A percentile compares a stretch with the other conserved stretches of the same genome.
Conservation (phyloP, 148 eudicot genomes). For the Cornus kousa region DNA sequence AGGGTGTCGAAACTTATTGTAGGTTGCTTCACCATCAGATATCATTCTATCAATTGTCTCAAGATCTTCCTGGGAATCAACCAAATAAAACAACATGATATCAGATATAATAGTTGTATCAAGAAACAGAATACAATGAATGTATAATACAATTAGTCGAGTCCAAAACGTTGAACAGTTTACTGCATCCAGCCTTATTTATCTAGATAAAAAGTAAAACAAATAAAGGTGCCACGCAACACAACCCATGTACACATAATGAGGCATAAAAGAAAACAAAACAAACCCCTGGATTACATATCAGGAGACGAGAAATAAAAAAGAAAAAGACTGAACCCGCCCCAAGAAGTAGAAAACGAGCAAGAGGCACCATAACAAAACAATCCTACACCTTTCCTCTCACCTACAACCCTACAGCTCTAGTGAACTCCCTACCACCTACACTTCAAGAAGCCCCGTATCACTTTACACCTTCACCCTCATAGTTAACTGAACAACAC, state of each 20-base stretch:
- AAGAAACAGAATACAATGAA: neutral
- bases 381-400: too few relatives aligned
- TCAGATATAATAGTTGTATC: neutral
- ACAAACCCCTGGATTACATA: too few relatives aligned
- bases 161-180: neutral
- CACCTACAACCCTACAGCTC: too few relatives aligned
- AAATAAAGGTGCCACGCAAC: neutral
- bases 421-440: too few relatives aligned
- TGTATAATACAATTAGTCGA: neutral
- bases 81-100: conserved; percentile 7
- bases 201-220: neutral
- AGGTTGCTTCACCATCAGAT: conserved; percentile 68
- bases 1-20: conserved; percentile 90
- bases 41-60: conserved; percentile 87
- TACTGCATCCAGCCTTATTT: neutral
- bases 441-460: too few relatives aligned
- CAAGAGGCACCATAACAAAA: too few relatives aligned
- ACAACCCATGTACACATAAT: neutral
- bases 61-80: conserved; percentile 59
- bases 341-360: neutral
- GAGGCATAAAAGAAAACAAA: neutral
- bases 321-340: neutral
- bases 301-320: too few relatives aligned
- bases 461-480: too few relatives aligned
- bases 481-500: too few relatives aligned